A percentile compares a stretch with the other conserved stretches of the same genome.
Evolutionary conservation across 345 rosid genomes (phyloP).

Genomic region (Euphorbia pulcherrima): DNA sequence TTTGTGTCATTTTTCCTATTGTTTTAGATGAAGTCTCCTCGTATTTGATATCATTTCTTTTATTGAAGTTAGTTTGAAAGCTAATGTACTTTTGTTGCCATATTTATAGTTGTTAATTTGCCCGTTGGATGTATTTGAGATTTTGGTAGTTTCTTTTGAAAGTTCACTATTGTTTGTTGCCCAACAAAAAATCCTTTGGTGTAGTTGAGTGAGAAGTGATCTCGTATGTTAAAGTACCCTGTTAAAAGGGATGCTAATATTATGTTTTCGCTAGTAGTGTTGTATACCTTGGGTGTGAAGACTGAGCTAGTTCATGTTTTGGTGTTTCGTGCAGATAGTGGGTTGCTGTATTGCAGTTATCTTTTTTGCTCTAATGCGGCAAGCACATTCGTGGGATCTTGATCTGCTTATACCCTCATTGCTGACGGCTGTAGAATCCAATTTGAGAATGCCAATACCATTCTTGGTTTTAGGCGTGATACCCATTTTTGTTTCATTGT

Average conservation of each 20-base stretch:
- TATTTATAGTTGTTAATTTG: background rate
- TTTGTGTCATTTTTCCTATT: background rate
- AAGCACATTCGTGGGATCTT: conserved; percentile 68
- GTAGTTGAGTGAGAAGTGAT: background rate
- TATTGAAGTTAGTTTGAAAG: conserved; percentile 2
- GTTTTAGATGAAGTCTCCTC: no score
- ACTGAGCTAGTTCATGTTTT: conserved; percentile 10
- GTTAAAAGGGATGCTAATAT: background rate
- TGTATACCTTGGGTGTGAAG: background rate
- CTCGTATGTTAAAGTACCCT: background rate
- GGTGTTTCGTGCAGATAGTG: conserved; percentile 50
- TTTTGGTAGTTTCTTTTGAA: background rate
- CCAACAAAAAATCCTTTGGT: background rate
- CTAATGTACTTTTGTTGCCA: background rate
- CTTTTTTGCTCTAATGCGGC: conserved; percentile 79
- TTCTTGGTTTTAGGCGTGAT: conserved; percentile 49
- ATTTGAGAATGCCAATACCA: conserved; percentile 74
- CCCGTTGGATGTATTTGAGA: background rate
- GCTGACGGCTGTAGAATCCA: conserved; percentile 68
- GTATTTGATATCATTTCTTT: background rate
- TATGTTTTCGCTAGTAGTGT: background rate
- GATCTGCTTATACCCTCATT: conserved; percentile 65
- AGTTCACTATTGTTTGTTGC: background rate
- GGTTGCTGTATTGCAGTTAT: conserved; percentile 54
- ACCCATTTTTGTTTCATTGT: conserved; percentile 55